Percentiles rank a stretch among this genome's conserved stretches.
These are phyloP conservation scores for Termitomyces sp. DNA, from an alignment of 768 basidiomycete species.

Conservation along the genomic window DNA sequence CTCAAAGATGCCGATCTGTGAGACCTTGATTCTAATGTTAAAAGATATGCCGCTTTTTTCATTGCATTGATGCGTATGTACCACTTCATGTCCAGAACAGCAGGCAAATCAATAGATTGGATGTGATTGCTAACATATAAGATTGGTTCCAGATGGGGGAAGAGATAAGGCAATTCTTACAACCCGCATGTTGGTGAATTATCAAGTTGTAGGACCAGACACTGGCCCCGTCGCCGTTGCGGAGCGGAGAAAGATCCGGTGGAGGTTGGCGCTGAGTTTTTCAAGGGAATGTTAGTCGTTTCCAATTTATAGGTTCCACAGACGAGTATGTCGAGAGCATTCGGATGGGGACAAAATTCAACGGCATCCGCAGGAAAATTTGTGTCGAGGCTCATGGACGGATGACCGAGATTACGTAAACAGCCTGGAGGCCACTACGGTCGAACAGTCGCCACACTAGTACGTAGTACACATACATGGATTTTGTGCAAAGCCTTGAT, in stretches of 20 bases:
- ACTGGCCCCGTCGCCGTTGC: slow-evolving; percentile 61
- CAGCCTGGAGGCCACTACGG: neutral
- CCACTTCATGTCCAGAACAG: slow-evolving; percentile 96
- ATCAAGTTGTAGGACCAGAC: slow-evolving; percentile 57
- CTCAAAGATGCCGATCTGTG: slow-evolving; percentile 36
- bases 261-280: neutral
- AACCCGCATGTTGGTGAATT: slow-evolving; percentile 18
- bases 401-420: neutral
- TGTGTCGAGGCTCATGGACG: slow-evolving; percentile 44
- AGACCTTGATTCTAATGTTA: slow-evolving; percentile 40
- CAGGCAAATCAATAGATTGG: slow-evolving; percentile 70
- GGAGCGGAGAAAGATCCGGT: slow-evolving; percentile 10
- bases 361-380: slow-evolving; percentile 83
- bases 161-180: slow-evolving; percentile 24
- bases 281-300: neutral
- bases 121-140: slow-evolving; percentile 41
- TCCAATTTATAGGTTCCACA: slow-evolving; percentile 91
- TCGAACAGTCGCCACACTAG: too few species aligned
- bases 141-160: neutral
- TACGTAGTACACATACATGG: slow-evolving; percentile 29
- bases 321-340: slow-evolving; percentile 59
- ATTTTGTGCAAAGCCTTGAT: slow-evolving; percentile 68
- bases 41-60: neutral
- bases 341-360: slow-evolving; percentile 81
- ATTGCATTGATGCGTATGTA: slow-evolving; percentile 22